Conservation (phyloP, 179 eudicot species). For the Spergularia azorica region DNA sequence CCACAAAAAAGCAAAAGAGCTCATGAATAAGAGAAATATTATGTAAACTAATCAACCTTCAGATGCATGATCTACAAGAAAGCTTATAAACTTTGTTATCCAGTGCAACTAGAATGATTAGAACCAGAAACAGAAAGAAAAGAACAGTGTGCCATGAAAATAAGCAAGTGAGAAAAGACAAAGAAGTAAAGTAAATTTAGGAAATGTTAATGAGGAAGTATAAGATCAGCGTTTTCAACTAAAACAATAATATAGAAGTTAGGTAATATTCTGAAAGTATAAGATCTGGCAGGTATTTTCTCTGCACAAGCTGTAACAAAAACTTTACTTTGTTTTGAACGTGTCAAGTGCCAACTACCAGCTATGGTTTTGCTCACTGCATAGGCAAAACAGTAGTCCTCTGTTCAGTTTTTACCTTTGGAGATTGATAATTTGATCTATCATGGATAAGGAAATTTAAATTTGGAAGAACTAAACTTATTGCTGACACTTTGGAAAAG, state of each 20-base stretch:
- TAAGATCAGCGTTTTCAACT: too few relatives aligned
- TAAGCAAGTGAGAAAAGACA: not conserved
- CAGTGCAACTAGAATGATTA: not conserved
- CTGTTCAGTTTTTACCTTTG: not conserved
- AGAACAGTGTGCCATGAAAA: not conserved
- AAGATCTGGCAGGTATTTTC: not conserved
- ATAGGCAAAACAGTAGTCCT: not conserved
- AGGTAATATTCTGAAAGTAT: not conserved
- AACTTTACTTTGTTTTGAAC: not conserved
- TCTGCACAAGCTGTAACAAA: not conserved
- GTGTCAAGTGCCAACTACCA: not conserved
- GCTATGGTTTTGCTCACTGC: not conserved
- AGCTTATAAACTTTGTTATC: too few relatives aligned
- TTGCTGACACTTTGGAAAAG: not conserved
- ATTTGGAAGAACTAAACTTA: not conserved
- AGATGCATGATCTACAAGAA: too few relatives aligned
- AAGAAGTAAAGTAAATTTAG: not conserved
- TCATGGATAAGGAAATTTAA: not conserved
- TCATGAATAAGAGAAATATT: too few relatives aligned
- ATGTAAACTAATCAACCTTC: too few relatives aligned
- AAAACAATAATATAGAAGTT: not conserved
- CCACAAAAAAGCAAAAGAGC: too few relatives aligned
- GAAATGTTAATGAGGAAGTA: not conserved
- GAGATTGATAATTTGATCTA: not conserved
- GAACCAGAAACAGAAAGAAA: not conserved